Percentiles rank a stretch among this genome's conserved stretches.
Evolutionary conservation across 1,284 basidiomycete genomes (phyloP).

Genomic region (Calocybe gambosa): DNA sequence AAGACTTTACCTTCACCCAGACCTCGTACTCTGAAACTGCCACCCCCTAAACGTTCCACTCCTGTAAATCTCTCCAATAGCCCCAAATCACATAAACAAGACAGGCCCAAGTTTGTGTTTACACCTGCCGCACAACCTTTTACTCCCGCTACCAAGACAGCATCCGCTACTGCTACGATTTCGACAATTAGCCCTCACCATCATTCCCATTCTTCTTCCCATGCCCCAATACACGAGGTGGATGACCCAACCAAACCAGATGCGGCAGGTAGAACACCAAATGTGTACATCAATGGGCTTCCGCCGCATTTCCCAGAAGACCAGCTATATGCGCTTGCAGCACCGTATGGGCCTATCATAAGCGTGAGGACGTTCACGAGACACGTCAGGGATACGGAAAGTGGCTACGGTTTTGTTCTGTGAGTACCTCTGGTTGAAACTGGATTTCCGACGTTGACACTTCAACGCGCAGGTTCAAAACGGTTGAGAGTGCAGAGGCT

Average conservation of each 20-base stretch:
- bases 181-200: slow-evolving; percentile 4
- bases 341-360: slow-evolving; percentile 48
- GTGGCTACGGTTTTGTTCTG: slow-evolving; percentile 78
- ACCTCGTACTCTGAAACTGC: slow-evolving; percentile 23
- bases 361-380: slow-evolving; percentile 62
- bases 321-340: slow-evolving; percentile 49
- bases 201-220: slow-evolving; percentile 1
- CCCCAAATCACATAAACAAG: background rate
- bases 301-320: slow-evolving; percentile 60
- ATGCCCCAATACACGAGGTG: background rate
- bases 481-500: slow-evolving; percentile 55
- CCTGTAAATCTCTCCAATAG: slow-evolving; percentile 19
- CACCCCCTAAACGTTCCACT: slow-evolving; percentile 25
- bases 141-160: too few species aligned
- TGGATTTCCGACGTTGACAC: slow-evolving; percentile 8
- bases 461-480: slow-evolving; percentile 47
- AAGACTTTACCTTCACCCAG: slow-evolving; percentile 1
- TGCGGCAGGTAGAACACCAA: slow-evolving; percentile 36
- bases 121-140: too few species aligned
- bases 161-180: slow-evolving; percentile 12
- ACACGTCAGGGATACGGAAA: slow-evolving; percentile 53
- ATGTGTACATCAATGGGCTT: slow-evolving; percentile 65
- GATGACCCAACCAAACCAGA: too few species aligned
- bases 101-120: too few species aligned
- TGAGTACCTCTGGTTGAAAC: slow-evolving; percentile 30